Conservation (phyloP, 805 yeast species). For the Maudiozyma bulderi region DNA sequence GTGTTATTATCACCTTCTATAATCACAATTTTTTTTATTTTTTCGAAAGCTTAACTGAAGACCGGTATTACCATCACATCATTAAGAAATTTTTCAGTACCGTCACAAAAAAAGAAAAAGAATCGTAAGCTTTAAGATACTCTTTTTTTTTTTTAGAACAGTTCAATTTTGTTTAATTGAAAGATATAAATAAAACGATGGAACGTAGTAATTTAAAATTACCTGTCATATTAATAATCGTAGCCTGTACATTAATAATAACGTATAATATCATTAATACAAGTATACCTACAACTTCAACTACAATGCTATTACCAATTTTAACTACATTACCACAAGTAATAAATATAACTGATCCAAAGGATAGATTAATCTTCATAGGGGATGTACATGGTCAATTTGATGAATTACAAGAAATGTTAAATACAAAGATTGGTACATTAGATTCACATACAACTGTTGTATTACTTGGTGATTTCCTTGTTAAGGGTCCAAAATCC, state of each 20-base stretch:
- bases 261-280: neutral
- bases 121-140: neutral
- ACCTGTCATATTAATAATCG: neutral
- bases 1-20: too few relatives aligned
- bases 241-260: neutral
- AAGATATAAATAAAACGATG: too few relatives aligned
- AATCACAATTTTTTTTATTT: too few relatives aligned
- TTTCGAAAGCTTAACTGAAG: too few relatives aligned
- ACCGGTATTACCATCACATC: too few relatives aligned
- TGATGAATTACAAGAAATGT: slow-evolving; percentile 42
- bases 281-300: neutral
- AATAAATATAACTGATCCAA: slow-evolving; percentile 4
- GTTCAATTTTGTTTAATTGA: neutral
- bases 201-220: neutral
- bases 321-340: slow-evolving; percentile 3
- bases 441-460: slow-evolving; percentile 37
- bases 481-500: slow-evolving; percentile 77
- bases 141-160: neutral
- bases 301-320: neutral
- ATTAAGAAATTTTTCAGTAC: too few relatives aligned
- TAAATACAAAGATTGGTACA: slow-evolving; percentile 36
- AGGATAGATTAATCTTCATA: slow-evolving; percentile 47
- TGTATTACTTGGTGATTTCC: slow-evolving; percentile 73
- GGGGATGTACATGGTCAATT: slow-evolving; percentile 88
- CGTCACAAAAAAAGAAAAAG: too few relatives aligned